These are phyloP conservation scores for Wickerhamiella shivajii DNA, from an alignment of 805 yeast genomes.

Conservation along the genomic window DNA sequence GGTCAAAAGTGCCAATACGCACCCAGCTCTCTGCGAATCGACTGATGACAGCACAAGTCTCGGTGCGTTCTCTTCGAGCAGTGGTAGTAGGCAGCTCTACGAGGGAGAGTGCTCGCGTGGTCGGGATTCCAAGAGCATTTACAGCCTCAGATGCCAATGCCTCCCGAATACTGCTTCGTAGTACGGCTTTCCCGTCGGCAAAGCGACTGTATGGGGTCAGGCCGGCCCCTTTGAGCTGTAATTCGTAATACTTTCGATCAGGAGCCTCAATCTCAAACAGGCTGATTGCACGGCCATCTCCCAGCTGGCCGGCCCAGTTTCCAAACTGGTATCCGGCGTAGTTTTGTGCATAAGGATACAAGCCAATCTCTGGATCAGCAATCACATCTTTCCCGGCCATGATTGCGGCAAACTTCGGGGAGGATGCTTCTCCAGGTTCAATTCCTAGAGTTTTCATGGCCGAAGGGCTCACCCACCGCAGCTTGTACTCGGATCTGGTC, in stretches of 20 bases:
- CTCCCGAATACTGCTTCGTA: constrained; percentile 78
- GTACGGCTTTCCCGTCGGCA: constrained; percentile 92
- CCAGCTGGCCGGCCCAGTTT: constrained; percentile 89
- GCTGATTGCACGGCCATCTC: constrained; percentile 85
- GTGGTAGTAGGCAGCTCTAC: constrained; percentile 56
- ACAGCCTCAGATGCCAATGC: constrained; percentile 73
- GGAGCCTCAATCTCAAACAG: constrained; percentile 52
- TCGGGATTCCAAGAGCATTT: constrained; percentile 67
- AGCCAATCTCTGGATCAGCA: constrained; percentile 25
- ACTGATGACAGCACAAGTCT: constrained; percentile 71
- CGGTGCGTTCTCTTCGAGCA: constrained; percentile 60
- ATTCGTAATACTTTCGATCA: constrained; percentile 33
- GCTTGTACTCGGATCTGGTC: constrained; percentile 31
- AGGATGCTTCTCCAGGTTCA: constrained; percentile 25
- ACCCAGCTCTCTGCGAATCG: constrained; percentile 81
- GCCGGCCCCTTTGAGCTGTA: constrained; percentile 89
- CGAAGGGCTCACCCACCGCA: constrained; percentile 40
- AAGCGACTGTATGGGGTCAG: constrained; percentile 82
- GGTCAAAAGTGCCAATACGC: constrained; percentile 76
- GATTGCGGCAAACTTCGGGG: constrained; percentile 36
- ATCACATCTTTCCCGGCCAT: constrained; percentile 46
- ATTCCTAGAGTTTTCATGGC: constrained; percentile 55
- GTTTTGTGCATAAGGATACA: constrained; percentile 76
- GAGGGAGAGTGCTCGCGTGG: constrained; percentile 70
- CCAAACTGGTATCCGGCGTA: constrained; percentile 98